Evolutionary conservation across 106 monocot genomes (phyloP), one percentile per base, ranked within the genome.

Genomic region (Vanilla planifolia): DNA sequence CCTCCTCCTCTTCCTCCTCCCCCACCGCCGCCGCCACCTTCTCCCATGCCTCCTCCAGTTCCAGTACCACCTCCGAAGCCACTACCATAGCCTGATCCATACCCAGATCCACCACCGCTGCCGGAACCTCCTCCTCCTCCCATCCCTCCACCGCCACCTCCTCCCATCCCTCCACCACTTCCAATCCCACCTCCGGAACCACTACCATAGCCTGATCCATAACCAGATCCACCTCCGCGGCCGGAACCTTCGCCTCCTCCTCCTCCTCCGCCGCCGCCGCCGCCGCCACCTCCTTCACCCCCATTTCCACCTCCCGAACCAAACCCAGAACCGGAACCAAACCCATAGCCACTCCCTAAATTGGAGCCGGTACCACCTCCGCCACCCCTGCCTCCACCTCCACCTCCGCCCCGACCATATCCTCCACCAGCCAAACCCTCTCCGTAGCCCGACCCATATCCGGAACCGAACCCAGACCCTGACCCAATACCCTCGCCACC

Each of bases 381-480:
- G 27, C 55, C 3, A 65, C 42, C 80, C 80, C 73, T 25, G 61
- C 25, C 22, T 58, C 46, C 32, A 17, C 76, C 73, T 71, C 75
- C 67, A 77, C 42, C 50, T 82, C 77, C 63, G 41, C 62, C 73
- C 61, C 72, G 46, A 39, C 75, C 4, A 81, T 39, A 27, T 68
- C 72, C 16, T 64, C 75, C 20, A 48, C 20, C 20, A 2, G 40
- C 42, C 2, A 17, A 36, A 17, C 62, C 62, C 13, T 4, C 23
- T 25, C 62, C 43, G 43, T 45, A 62, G n/a, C 62, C 44, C 27
- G 41, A 42, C 27, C 62, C 59, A 20, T 64, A 52, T 20, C 61
- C 42, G 2, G 35, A 66, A 16, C 66, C 73, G 2, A 2, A 16
- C 2, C 27, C 2, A 28, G 34, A 4, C 39, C 70, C 72, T 2